These are phyloP conservation scores for Trichoderma lentiforme DNA, from an alignment of 2,329 filamentous ascomycete genomes.

Conservation along the genomic window DNA sequence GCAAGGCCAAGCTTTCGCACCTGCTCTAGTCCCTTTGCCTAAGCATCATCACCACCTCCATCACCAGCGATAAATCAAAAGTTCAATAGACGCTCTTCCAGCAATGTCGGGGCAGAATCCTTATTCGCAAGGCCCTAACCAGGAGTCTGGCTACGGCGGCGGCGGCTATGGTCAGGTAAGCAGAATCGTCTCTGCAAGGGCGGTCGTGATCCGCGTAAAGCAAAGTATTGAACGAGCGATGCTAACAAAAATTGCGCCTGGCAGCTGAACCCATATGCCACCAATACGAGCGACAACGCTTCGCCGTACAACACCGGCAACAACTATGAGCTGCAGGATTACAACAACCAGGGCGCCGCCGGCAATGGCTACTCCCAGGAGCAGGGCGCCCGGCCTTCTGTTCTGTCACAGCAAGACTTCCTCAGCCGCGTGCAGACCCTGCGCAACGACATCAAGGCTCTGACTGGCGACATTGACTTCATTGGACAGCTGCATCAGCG, in stretches of 20 bases:
- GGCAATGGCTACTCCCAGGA: constrained; percentile 11
- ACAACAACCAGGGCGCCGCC: constrained; percentile 32
- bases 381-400: constrained; percentile 27
- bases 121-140: constrained; percentile 23
- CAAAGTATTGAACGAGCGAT: not conserved
- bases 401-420: constrained; percentile 63
- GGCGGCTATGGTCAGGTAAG: constrained; percentile 25
- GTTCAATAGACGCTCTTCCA: not conserved
- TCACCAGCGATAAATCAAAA: not conserved
- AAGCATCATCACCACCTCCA: constrained; percentile 2
- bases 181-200: not conserved
- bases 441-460: constrained; percentile 63
- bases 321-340: constrained; percentile 55
- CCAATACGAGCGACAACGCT: constrained; percentile 49
- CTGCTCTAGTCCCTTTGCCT: not conserved
- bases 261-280: constrained; percentile 23
- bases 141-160: constrained; percentile 21
- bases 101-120: constrained; percentile 28
- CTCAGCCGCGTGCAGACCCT: constrained; percentile 63
- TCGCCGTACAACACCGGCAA: constrained; percentile 47
- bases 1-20: constrained; percentile 1
- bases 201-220: not conserved
- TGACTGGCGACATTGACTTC: constrained; percentile 64
- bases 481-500: constrained; percentile 71
- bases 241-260: constrained; percentile 2